Conservation (phyloP, 2,329 filamentous ascomycete genomes). For the Trichoderma gracile region DNA sequence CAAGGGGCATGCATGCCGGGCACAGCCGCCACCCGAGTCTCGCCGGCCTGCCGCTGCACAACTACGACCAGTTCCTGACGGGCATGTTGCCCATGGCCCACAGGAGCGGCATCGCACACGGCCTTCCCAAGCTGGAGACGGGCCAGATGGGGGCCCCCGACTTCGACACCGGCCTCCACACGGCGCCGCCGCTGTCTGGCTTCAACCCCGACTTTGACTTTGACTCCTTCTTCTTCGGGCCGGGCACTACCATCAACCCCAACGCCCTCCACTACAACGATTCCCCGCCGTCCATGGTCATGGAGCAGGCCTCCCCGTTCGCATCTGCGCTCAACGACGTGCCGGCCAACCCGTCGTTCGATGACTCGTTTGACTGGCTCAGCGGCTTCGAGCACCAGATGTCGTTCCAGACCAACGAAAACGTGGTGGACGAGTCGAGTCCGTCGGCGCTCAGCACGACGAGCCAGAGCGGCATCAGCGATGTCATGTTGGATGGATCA, state of each 20-base stretch:
- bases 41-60: conserved; percentile 62
- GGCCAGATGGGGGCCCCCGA: conserved; percentile 68
- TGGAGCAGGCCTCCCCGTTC: conserved; percentile 65
- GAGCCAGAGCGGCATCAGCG: conserved; percentile 87
- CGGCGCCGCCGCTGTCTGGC: conserved; percentile 68
- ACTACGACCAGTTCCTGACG: conserved; percentile 64
- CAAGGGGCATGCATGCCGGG: conserved; percentile 50
- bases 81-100: conserved; percentile 72
- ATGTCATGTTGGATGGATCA: conserved; percentile 84
- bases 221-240: conserved; percentile 65
- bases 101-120: conserved; percentile 61
- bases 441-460: conserved; percentile 94
- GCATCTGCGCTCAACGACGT: conserved; percentile 59
- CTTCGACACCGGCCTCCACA: conserved; percentile 68
- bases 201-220: conserved; percentile 58
- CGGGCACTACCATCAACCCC: conserved; percentile 66
- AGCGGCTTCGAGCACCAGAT: conserved; percentile 78
- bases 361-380: conserved; percentile 81
- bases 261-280: conserved; percentile 81
- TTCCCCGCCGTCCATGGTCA: conserved; percentile 65
- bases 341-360: conserved; percentile 59
- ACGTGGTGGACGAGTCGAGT: conserved; percentile 87
- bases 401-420: conserved; percentile 70
- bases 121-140: conserved; percentile 81
- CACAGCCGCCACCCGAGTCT: conserved; percentile 77